Conservation (phyloP, 2,329 filamentous ascomycete genomes). For the Chrysosporium keratinophilum region DNA sequence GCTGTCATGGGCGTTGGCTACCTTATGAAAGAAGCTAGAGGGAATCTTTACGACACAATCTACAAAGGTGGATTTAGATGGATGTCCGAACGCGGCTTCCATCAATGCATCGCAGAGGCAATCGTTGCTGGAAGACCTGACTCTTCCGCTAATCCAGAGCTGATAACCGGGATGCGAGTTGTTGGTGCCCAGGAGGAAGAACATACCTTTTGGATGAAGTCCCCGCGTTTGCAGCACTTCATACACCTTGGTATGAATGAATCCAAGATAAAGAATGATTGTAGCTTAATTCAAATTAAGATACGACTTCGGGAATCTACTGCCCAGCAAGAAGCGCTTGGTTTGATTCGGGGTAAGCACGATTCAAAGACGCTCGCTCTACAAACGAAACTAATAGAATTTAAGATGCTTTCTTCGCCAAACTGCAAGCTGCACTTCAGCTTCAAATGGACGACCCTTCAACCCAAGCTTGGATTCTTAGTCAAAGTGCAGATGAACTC, state of each 20-base stretch:
- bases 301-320: not conserved
- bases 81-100: conserved; percentile 43
- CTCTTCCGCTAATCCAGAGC: conserved; percentile 5
- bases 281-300: not conserved
- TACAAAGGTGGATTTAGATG: not conserved
- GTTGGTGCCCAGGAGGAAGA: conserved; percentile 20
- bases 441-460: not conserved
- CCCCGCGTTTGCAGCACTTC: not conserved
- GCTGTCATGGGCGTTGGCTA: conserved; percentile 8
- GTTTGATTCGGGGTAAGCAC: not conserved
- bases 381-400: not conserved
- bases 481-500: conserved; percentile 6
- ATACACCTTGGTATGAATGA: not conserved
- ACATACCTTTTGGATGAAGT: conserved; percentile 29
- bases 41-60: not conserved
- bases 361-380: not conserved
- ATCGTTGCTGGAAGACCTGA: conserved; percentile 36
- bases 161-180: not conserved
- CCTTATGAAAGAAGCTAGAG: conserved; percentile 10
- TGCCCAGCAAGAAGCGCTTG: not conserved
- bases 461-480: not conserved
- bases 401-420: not conserved
- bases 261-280: not conserved
- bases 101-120: conserved; percentile 45
- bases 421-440: not conserved